Evolutionary conservation across 75 land plant species (phyloP), one percentile per base, ranked within the genome.

Genomic region (Cunninghamia lanceolata): DNA sequence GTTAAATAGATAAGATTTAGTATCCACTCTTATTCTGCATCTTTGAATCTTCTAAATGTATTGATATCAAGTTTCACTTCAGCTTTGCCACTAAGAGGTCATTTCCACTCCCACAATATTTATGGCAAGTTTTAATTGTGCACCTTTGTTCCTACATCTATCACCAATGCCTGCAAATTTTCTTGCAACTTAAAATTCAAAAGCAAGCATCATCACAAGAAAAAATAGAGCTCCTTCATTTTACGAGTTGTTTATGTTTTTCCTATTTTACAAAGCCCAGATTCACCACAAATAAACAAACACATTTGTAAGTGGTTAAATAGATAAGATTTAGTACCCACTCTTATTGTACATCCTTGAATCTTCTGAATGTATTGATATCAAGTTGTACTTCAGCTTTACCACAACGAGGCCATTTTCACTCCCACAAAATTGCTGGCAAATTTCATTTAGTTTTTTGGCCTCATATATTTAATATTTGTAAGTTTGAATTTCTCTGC

Each of bases 141-240:
- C 36, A 73, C 97, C 96, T 25, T 47, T 63, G 46, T 92, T 90
- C 34, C 83, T 88, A 93, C 97, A 97, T 75, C 87, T 85, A 83
- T 97, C 97, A 40, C 95, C 93, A 85, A 97, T 90, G 30, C 99
- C 97, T 97, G 89, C 81, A 83, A 46, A n/a, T 30, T 30, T 83
- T 54, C 13, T 83, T 53, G 3, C 84, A 47, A 53, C 19, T 36
- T 50, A n/a, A 47, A 52, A 19, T 0, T 52, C 84, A 52, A 6
- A 7, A 34, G 10, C 15, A 34, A 34, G 84, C 13, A 83, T 34
- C 16, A 32, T 17, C 3, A 53, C 30, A 39, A 83, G 84, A 38
- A 83, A 83, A 47, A 9, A 47, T 50, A 17, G 0, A 52, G 40
- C 7, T 21, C 68, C 68, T 83, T 39, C 68, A 4, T 25, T 63